Percentiles rank a stretch among this genome's conserved stretches.
Evolutionary conservation across 2,329 filamentous ascomycete genomes (phyloP).

Genomic region (Aspergillus pseudoviridinutans): DNA sequence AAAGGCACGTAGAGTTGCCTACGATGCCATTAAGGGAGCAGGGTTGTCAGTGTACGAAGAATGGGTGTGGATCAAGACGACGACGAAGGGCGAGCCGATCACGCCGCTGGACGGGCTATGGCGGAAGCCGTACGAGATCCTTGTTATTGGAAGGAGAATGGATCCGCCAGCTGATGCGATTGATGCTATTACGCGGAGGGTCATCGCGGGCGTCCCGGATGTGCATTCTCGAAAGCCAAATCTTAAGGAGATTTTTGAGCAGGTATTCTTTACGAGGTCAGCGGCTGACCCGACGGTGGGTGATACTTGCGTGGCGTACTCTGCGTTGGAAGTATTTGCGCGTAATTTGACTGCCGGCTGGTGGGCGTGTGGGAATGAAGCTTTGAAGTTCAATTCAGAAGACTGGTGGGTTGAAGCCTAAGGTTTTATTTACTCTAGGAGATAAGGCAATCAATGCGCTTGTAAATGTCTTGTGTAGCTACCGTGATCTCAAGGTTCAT

Average conservation of each 20-base stretch:
- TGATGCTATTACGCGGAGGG: conserved; percentile 39
- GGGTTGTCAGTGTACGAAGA: conserved; percentile 53
- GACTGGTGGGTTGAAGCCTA: conserved; percentile 44
- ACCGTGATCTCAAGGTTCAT: neutral
- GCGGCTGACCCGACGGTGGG: neutral
- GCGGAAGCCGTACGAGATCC: conserved; percentile 60
- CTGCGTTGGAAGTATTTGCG: conserved; percentile 59
- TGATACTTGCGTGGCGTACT: conserved; percentile 32
- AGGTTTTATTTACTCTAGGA: neutral
- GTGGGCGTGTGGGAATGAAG: conserved; percentile 61
- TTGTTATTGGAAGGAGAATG: conserved; percentile 45
- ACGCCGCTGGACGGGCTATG: conserved; percentile 49
- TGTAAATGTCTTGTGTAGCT: neutral
- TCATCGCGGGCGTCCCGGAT: conserved; percentile 59
- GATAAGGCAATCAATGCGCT: neutral
- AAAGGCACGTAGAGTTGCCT: conserved; percentile 45
- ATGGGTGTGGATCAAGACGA: conserved; percentile 63
- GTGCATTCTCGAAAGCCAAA: conserved; percentile 64
- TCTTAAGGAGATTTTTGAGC: conserved; percentile 53
- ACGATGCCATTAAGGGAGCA: conserved; percentile 42
- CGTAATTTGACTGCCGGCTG: conserved; percentile 57
- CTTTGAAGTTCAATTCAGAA: conserved; percentile 56
- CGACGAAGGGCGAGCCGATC: conserved; percentile 50
- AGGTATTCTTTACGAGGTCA: conserved; percentile 33
- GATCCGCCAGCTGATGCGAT: conserved; percentile 8